Base-by-base conservation (phyloP, 2,329 filamentous ascomycete genomes). In the Lachnellula willkommii region DNA sequence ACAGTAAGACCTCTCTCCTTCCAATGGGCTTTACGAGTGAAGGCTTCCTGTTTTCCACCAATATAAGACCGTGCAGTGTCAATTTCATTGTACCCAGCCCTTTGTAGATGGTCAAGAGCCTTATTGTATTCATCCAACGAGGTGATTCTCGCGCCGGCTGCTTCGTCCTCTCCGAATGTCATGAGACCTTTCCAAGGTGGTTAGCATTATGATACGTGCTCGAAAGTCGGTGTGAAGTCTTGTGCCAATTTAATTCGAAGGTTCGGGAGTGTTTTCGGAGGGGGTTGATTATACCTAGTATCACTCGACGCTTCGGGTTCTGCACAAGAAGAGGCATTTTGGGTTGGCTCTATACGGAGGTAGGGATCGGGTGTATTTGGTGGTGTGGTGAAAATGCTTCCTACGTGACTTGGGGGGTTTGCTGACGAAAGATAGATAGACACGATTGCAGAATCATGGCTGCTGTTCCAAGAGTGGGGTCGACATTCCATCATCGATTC, bases 21-120 rank as follows among this genome's bases (percentile, higher is more conserved):
- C 89, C 89, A 95, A 50, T 79, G 80, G 3, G 88, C 84, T 62
- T 89, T 79, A 15, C 81, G 77, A 5, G 90, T 92, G 71, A 86
- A 95, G 12, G 81, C 87, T 72, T 96, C 91, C 69, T 95, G 90
- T 63, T 83, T 74, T 49, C 86, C 83, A 47, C 74, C 84, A 15
- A 88, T 75, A 66, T 95, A 96, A 55, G 82, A 69, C 26, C 89
- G 82, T 0, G 91, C 90, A 1, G 91, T 96, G 69, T 96, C 91
- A 39, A 95, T 74, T 68, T 96, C 91, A 68, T 85, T 85, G 74
- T 95, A 93, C 39, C 90, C 90, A 55, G 85, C 80, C n/a, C 77
- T 75, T 71, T 93, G 88, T 68, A 95, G 84, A 61, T 85, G 78
- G 69, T 93, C 87, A 39, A 95, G 82, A 45, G 81, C 80, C 64